Percentiles rank a stretch among this genome's conserved stretches.
These are phyloP conservation scores for Botrytis sinoallii DNA, from an alignment of 2,329 filamentous ascomycete genomes.

Conservation along the genomic window DNA sequence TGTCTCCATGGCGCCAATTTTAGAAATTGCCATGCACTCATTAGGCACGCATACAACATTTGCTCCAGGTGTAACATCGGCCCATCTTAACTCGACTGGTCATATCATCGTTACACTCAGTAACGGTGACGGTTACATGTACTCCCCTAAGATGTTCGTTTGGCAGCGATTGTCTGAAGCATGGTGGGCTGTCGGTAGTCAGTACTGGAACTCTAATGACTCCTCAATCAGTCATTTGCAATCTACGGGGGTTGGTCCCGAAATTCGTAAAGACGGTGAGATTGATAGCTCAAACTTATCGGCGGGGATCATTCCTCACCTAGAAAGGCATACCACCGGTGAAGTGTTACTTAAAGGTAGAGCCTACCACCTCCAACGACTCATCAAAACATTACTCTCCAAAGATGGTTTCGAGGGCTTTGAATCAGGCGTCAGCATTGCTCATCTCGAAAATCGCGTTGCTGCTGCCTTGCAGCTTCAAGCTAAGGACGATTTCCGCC, in stretches of 20 bases:
- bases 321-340: conserved; percentile 92
- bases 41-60: conserved; percentile 73
- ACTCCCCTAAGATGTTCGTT: conserved; percentile 77
- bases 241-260: conserved; percentile 63
- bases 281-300: conserved; percentile 63
- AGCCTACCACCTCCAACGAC: conserved; percentile 83
- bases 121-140: conserved; percentile 92
- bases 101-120: conserved; percentile 85
- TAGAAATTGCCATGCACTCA: conserved; percentile 80
- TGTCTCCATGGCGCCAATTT: conserved; percentile 79
- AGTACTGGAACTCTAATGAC: conserved; percentile 98
- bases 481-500: conserved; percentile 85
- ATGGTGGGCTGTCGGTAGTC: conserved; percentile 97
- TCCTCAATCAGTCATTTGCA: conserved; percentile 80
- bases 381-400: conserved; percentile 84
- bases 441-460: conserved; percentile 91
- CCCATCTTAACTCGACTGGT: conserved; percentile 83
- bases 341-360: conserved; percentile 89
- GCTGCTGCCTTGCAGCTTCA: conserved; percentile 83
- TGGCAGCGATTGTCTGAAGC: conserved; percentile 96
- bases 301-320: conserved; percentile 85
- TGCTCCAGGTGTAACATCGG: conserved; percentile 83
- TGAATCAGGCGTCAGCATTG: conserved; percentile 86
- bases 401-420: conserved; percentile 90
- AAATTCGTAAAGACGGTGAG: conserved; percentile 46